Percentiles rank a stretch among this genome's conserved stretches.
phyloP scores from a whole-genome alignment of 2,329 filamentous ascomycete species.

The Myriosclerotinia scirpicola region DNA sequence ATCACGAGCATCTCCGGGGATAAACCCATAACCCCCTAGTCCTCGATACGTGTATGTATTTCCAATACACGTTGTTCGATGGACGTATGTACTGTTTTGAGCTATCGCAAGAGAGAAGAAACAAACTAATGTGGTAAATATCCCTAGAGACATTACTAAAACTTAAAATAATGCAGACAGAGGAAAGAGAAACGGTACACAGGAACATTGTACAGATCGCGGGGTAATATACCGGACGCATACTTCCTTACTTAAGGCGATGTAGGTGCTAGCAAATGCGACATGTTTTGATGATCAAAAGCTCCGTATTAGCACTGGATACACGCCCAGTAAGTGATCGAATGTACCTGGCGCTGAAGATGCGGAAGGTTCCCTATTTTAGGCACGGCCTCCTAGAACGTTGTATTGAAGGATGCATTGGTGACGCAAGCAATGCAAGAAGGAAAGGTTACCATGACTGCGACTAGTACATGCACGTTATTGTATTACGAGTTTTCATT shows the following conservation, averaged over 20 bases:
- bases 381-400: too few relatives aligned
- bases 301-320: background rate
- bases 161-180: background rate
- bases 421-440: background rate
- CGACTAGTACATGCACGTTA: constrained; percentile 3
- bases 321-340: background rate
- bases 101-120: constrained; percentile 22
- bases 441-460: constrained; percentile 1
- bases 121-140: constrained; percentile 12
- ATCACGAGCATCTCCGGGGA: constrained; percentile 59
- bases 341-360: background rate
- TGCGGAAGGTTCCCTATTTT: background rate
- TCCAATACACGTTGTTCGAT: constrained; percentile 46
- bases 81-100: constrained; percentile 24
- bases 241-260: background rate
- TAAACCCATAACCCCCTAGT: constrained; percentile 65
- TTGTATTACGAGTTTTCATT: background rate
- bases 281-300: background rate
- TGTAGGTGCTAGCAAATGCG: background rate
- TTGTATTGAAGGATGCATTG: background rate
- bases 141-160: constrained; percentile 27
- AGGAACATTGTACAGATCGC: constrained; percentile 12
- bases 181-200: background rate
- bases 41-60: constrained; percentile 64
- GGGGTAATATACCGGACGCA: constrained; percentile 4